Percentiles rank a stretch among this genome's conserved stretches.
These are phyloP conservation scores for Pestalotiopsis sp. DNA, from an alignment of 2,329 filamentous ascomycete genomes.

Conservation along the genomic window DNA sequence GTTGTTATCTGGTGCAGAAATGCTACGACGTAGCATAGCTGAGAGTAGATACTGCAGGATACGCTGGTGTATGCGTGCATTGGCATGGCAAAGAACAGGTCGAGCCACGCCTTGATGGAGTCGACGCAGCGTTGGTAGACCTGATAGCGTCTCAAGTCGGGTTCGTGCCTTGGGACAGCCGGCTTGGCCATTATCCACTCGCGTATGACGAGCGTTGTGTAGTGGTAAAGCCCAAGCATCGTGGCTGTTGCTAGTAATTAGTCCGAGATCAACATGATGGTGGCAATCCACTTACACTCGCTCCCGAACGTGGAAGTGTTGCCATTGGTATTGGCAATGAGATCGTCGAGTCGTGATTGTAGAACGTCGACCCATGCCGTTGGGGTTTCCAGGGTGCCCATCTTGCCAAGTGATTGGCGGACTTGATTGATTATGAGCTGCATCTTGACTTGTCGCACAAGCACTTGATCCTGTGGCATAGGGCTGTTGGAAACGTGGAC, in stretches of 20 bases:
- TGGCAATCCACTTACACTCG: background rate
- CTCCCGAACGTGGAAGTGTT: background rate
- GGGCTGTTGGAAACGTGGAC: slow-evolving; percentile 14
- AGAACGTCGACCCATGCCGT: slow-evolving; percentile 14
- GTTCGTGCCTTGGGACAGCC: slow-evolving; percentile 10
- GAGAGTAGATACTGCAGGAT: slow-evolving; percentile 34
- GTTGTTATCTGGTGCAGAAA: slow-evolving; percentile 32
- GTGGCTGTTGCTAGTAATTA: slow-evolving; percentile 10
- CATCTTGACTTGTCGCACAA: slow-evolving; percentile 21
- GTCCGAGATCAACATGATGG: background rate
- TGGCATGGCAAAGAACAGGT: slow-evolving; percentile 30
- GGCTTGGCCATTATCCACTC: slow-evolving; percentile 15
- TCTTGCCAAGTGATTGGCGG: slow-evolving; percentile 14
- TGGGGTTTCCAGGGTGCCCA: background rate
- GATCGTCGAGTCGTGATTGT: slow-evolving; percentile 14
- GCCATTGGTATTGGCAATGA: background rate
- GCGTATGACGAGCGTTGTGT: slow-evolving; percentile 16
- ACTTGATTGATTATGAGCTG: slow-evolving; percentile 23
- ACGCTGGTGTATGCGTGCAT: slow-evolving; percentile 29
- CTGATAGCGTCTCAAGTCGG: slow-evolving; percentile 16
- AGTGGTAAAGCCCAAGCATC: slow-evolving; percentile 13
- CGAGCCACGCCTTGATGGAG: slow-evolving; percentile 29
- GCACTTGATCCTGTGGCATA: slow-evolving; percentile 18
- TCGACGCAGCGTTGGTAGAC: slow-evolving; percentile 24
- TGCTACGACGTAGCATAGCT: slow-evolving; percentile 33